Evolutionary conservation across 495 filamentous ascomycete genomes (phyloP), one percentile per base, ranked within the genome.

Genomic region (Neurospora sp.): DNA sequence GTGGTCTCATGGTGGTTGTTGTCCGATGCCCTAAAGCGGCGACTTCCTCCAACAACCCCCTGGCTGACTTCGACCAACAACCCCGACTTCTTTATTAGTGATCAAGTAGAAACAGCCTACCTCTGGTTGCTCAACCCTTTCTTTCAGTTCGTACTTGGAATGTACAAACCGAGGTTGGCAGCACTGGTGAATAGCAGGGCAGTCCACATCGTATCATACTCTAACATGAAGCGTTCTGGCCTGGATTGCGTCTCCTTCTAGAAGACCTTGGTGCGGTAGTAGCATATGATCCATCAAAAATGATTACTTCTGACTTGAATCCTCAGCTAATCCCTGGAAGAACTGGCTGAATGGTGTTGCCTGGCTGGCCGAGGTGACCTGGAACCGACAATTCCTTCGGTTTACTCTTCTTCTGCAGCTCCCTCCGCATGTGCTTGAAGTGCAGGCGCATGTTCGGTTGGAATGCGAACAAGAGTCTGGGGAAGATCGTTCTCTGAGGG

Each of bases 391-490:
- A 3, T 35, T 66, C 54, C 54, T 66, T 35, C 27, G 54, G 31
- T 7, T n/a, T 70, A 77, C 31, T 82, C 80, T 48, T 80, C 82
- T 75, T 83, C 84, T 73, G 81, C 76, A 6, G 78, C 81, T 8
- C 76, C 82, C 20, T 86, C 85, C 12, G 85, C 79, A 42, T 86
- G 79, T 40, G 86, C 85, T 73, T 89, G 86, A n/a, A 88, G 75
- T 18, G 85, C 81, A 31, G 86, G 86, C 44, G 86, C 87, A 80
- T 92, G 89, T 71, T 93, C 86, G 20, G 90, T 89, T 1, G 93
- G 93, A 76, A 95, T 93, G 70, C 93, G 86, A 40, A 96, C 93
- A 10, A 96, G 86, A 8, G 93, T 94, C 79, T 93, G 91, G 5
- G 93, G 93, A 75, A 96, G 83, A 39, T 86, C 82, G 16, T 81